Percentiles rank a stretch among this genome's conserved stretches.
These are phyloP conservation scores for Phialocephala sp. DNA, from an alignment of 2,329 filamentous ascomycete genomes.

Conservation along the genomic window DNA sequence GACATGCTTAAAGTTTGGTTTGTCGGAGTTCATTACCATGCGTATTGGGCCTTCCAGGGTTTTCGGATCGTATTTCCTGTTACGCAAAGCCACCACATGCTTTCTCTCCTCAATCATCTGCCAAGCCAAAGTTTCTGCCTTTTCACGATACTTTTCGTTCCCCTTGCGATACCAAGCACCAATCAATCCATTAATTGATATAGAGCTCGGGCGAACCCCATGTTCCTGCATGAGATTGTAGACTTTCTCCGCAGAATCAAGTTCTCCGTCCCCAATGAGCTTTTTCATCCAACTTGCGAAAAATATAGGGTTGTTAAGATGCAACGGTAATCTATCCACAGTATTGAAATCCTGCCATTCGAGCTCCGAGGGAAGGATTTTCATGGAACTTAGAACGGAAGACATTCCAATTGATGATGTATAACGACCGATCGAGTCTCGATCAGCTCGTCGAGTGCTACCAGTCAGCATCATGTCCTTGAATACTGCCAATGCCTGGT, in stretches of 20 bases:
- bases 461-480: slow-evolving; percentile 80
- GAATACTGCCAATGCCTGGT: slow-evolving; percentile 76
- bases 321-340: slow-evolving; percentile 56
- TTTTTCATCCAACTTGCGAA: slow-evolving; percentile 89
- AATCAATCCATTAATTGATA: slow-evolving; percentile 83
- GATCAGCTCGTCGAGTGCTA: slow-evolving; percentile 14
- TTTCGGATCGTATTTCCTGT: neutral
- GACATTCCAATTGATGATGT: slow-evolving; percentile 17
- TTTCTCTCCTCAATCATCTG: slow-evolving; percentile 75
- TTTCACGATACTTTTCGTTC: slow-evolving; percentile 56
- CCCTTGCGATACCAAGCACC: slow-evolving; percentile 76
- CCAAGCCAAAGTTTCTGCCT: slow-evolving; percentile 75
- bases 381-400: slow-evolving; percentile 27
- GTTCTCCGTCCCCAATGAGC: slow-evolving; percentile 73
- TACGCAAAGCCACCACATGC: slow-evolving; percentile 60
- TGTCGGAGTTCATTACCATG: slow-evolving; percentile 21
- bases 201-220: slow-evolving; percentile 70
- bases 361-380: slow-evolving; percentile 44
- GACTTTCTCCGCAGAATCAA: slow-evolving; percentile 74
- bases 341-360: slow-evolving; percentile 35
- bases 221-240: slow-evolving; percentile 76
- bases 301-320: slow-evolving; percentile 76
- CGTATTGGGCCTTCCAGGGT: slow-evolving; percentile 4
- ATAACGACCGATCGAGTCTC: slow-evolving; percentile 38
- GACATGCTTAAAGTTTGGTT: slow-evolving; percentile 43